phyloP scores from a whole-genome alignment of 768 basidiomycete genomes.

The Daedalea quercina region DNA sequence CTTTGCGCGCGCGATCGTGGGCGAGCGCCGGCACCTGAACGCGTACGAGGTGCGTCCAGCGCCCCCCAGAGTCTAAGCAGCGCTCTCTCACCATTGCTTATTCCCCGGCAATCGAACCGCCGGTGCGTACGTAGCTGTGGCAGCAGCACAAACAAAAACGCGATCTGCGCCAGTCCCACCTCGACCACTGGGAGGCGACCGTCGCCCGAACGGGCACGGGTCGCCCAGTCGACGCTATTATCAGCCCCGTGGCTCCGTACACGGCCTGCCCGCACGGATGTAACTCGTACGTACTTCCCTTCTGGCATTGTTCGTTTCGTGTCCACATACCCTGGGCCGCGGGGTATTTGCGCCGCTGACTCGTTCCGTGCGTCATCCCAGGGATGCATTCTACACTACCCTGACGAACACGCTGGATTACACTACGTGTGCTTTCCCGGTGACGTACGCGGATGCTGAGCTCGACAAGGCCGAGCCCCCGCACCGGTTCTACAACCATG shows the following conservation, averaged over 20 bases:
- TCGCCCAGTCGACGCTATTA: slow-evolving; percentile 46
- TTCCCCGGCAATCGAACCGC: too few species aligned
- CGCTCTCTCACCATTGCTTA: not conserved
- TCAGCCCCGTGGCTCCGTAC: slow-evolving; percentile 37
- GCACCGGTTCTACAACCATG: slow-evolving; percentile 34
- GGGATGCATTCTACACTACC: slow-evolving; percentile 37
- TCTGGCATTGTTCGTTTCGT: not conserved
- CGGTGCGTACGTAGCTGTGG: slow-evolving; percentile 29
- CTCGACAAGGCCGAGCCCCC: slow-evolving; percentile 30
- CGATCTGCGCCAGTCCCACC: slow-evolving; percentile 34
- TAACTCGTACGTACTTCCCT: slow-evolving; percentile 27
- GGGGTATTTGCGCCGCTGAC: not conserved
- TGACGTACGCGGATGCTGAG: slow-evolving; percentile 36
- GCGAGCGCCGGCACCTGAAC: slow-evolving; percentile 20
- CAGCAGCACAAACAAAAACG: slow-evolving; percentile 37
- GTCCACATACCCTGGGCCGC: not conserved
- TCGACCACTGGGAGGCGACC: slow-evolving; percentile 45
- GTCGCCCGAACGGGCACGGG: slow-evolving; percentile 36
- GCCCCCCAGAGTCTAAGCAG: too few species aligned
- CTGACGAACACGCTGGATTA: slow-evolving; percentile 45
- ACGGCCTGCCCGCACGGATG: slow-evolving; percentile 39
- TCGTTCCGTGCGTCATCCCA: slow-evolving; percentile 11
- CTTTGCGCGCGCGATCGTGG: slow-evolving; percentile 38
- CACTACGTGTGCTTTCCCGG: slow-evolving; percentile 37
- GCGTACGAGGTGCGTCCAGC: slow-evolving; percentile 20